phyloP scores from a whole-genome alignment of 805 yeast species.

The Yarrowia sp. region DNA sequence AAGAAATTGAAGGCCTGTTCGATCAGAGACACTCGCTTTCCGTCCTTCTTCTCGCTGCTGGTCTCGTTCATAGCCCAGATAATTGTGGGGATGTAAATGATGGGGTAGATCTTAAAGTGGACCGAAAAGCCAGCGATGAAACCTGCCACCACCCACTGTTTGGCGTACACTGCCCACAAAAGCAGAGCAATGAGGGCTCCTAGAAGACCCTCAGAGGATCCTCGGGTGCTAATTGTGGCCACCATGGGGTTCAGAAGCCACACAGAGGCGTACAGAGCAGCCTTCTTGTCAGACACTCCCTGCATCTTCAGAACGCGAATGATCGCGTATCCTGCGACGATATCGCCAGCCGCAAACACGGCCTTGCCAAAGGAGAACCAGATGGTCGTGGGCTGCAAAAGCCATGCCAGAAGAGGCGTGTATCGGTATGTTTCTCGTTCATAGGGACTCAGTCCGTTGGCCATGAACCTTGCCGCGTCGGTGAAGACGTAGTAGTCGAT shows the following conservation, averaged over 20 bases:
- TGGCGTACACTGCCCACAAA: slow-evolving; percentile 55
- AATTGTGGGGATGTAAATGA: slow-evolving; percentile 82
- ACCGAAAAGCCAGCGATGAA: slow-evolving; percentile 75
- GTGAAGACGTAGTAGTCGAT: slow-evolving; percentile 93
- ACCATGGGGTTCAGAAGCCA: slow-evolving; percentile 98
- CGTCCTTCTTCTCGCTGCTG: slow-evolving; percentile 38
- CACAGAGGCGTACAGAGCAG: slow-evolving; percentile 59
- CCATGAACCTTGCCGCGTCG: slow-evolving; percentile 83
- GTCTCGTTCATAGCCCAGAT: slow-evolving; percentile 54
- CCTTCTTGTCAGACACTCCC: slow-evolving; percentile 49
- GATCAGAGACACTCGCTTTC: slow-evolving; percentile 46
- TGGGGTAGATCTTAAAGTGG: slow-evolving; percentile 91
- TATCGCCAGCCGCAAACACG: slow-evolving; percentile 76
- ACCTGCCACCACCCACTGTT: slow-evolving; percentile 52
- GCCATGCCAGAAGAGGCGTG: slow-evolving; percentile 89
- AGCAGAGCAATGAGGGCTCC: slow-evolving; percentile 75
- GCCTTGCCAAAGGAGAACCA: slow-evolving; percentile 73
- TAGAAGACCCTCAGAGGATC: slow-evolving; percentile 88
- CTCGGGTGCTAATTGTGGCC: slow-evolving; percentile 87
- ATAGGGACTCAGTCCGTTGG: slow-evolving; percentile 67
- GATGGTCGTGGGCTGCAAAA: slow-evolving; percentile 70
- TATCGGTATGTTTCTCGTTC: slow-evolving; percentile 87
- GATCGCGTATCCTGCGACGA: slow-evolving; percentile 76
- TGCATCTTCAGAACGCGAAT: slow-evolving; percentile 52
- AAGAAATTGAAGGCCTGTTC: slow-evolving; percentile 46